Percentiles rank a stretch among this genome's conserved stretches.
Conservation (phyloP, 495 filamentous ascomycete genomes). For the Xylaria flabelliformis region DNA sequence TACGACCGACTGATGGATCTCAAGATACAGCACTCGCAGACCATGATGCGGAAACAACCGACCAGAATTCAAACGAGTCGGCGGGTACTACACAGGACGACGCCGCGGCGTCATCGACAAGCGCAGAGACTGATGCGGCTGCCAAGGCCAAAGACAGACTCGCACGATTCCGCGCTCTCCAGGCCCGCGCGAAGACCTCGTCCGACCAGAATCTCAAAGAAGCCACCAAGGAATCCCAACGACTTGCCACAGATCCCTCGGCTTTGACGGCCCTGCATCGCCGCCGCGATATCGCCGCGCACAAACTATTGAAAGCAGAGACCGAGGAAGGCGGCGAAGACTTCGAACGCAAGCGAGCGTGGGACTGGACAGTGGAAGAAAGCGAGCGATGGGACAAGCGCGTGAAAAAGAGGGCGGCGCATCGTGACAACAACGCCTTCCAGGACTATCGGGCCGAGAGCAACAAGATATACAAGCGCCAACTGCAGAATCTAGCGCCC, state of each 20-base stretch:
- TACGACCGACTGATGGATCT: slow-evolving; percentile 28
- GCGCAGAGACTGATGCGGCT: slow-evolving; percentile 37
- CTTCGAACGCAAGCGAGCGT: slow-evolving; percentile 96
- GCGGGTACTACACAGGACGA: slow-evolving; percentile 16
- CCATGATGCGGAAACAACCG: slow-evolving; percentile 29
- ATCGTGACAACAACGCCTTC: slow-evolving; percentile 86
- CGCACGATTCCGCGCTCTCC: slow-evolving; percentile 82
- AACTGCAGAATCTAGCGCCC: slow-evolving; percentile 73
- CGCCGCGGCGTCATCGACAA: slow-evolving; percentile 20
- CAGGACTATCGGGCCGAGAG: slow-evolving; percentile 87
- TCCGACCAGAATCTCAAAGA: slow-evolving; percentile 81
- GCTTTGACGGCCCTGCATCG: slow-evolving; percentile 74
- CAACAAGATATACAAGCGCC: slow-evolving; percentile 90
- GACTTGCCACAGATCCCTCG: slow-evolving; percentile 75
- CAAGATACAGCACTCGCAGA: slow-evolving; percentile 16
- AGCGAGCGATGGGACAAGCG: slow-evolving; percentile 91
- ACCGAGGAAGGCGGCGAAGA: slow-evolving; percentile 83
- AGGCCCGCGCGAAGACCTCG: slow-evolving; percentile 81
- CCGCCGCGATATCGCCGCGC: slow-evolving; percentile 82
- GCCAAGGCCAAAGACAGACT: slow-evolving; percentile 62
- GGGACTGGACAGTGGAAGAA: slow-evolving; percentile 98
- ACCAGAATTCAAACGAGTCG: slow-evolving; percentile 17
- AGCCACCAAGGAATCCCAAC: slow-evolving; percentile 81
- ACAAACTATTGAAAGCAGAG: slow-evolving; percentile 93
- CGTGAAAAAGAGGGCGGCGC: slow-evolving; percentile 81